Base-by-base conservation (phyloP, 352 stramenopile species). In the Phytophthora cryptogea region DNA sequence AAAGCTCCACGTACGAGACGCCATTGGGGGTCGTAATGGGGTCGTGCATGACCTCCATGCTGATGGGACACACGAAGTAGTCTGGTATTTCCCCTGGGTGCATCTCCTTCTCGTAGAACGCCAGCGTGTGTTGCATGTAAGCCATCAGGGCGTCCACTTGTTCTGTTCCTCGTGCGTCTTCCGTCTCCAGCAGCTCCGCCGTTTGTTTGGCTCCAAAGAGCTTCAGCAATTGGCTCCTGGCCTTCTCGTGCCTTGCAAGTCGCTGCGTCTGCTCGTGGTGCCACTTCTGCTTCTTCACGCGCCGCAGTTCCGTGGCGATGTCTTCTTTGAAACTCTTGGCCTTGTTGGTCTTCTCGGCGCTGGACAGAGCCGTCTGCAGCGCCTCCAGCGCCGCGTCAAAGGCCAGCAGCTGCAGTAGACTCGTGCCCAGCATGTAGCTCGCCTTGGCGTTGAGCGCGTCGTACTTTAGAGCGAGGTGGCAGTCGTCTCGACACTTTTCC, bases 1-100 rank as follows among this genome's bases (percentile, higher is more conserved):
- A 76, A 62, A 46, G 9, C 35, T 42, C 7, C 6, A 69, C 65
- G 54, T 89, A 91, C 76, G 82, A 91, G 36, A 94, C 66, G 50
- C 83, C 85, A 39, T 91, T 94, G 23, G 85, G 85, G 2, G 85
- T 92, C 39, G 71, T 87, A 35, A 94, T 78, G 1, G 85, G 83
- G 48, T 94, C 83, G 1, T 66, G 52, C 83, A 94, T 92, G 62
- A 94, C 72, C 65, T 92, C 85, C 83, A 94, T 91, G 59, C 79
- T 90, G 45, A 94, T 84, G 9, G 85, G 83, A 39, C 85, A 94
- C 26, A 90, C 51, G 41, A 91, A 90, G 41, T 91, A 91, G 54
- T 94, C 83, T 16, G 85, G 85, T 3, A 92, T 65, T 26, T 83
- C 59, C n/a, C 78, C 65, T 30, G 72, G 74, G 42, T 76, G 72